phyloP scores from a whole-genome alignment of 2,329 filamentous ascomycete species.

The Colletotrichum orchidophilum region DNA sequence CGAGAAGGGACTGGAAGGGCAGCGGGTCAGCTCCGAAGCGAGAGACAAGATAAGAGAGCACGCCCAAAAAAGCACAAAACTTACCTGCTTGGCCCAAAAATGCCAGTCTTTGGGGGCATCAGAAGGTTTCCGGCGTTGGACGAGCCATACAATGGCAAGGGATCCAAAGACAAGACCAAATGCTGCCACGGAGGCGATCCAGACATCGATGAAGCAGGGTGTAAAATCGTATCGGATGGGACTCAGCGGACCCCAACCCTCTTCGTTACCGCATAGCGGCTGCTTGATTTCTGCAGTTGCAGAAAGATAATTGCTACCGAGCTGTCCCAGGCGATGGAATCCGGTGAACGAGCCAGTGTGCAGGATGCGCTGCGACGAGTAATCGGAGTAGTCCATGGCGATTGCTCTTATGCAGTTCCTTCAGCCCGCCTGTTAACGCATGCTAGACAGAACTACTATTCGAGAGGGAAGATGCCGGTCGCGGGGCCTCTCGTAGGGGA shows the following conservation, averaged over 20 bases:
- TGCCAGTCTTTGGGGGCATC: conserved; percentile 85
- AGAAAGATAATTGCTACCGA: conserved; percentile 70
- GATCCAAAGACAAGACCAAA: conserved; percentile 84
- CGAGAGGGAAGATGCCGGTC: background rate
- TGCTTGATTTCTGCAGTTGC: conserved; percentile 63
- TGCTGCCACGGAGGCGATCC: conserved; percentile 79
- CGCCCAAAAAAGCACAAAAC: no score
- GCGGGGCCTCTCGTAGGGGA: background rate
- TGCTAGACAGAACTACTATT: conserved; percentile 25
- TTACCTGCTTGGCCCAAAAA: conserved; percentile 91
- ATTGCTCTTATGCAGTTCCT: conserved; percentile 19
- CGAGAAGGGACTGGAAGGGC: conserved; percentile 63
- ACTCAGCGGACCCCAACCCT: conserved; percentile 96
- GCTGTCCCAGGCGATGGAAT: conserved; percentile 57
- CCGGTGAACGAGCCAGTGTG: conserved; percentile 71
- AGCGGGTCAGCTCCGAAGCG: conserved; percentile 18
- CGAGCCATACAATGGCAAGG: conserved; percentile 81
- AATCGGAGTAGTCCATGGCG: conserved; percentile 31
- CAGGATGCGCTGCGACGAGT: conserved; percentile 57
- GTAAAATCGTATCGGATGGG: conserved; percentile 91
- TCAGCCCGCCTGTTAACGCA: conserved; percentile 29
- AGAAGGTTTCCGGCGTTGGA: conserved; percentile 72
- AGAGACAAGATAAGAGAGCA: conserved; percentile 13
- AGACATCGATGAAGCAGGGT: conserved; percentile 95
- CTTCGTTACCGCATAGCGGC: conserved; percentile 85